A percentile compares a stretch with the other conserved stretches of the same genome.
These are phyloP conservation scores for Fusarium mexicanum DNA, from an alignment of 2,329 filamentous ascomycete species.

Conservation along the genomic window DNA sequence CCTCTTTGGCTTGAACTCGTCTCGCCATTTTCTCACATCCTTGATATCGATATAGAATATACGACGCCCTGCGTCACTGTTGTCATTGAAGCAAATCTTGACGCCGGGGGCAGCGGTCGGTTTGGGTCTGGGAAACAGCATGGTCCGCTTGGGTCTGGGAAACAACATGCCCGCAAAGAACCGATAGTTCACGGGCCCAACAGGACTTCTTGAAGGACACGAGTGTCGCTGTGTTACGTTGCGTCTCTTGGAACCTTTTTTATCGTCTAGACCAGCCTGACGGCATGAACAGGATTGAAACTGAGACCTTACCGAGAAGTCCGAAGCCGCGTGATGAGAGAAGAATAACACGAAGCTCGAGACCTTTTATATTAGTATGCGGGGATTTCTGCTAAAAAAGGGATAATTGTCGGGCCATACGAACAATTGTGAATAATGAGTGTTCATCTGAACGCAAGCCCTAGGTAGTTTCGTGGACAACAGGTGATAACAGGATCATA, in stretches of 20 bases:
- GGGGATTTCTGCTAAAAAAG: not conserved
- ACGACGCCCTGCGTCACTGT: not conserved
- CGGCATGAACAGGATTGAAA: not conserved
- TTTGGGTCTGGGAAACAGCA: not conserved
- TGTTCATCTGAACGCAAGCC: not conserved
- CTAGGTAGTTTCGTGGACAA: not conserved
- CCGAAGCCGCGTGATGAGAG: not conserved
- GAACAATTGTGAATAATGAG: not conserved
- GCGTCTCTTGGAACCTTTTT: not conserved
- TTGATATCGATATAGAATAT: constrained; percentile 12
- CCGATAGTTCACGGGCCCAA: too few relatives aligned
- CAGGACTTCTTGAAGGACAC: not conserved
- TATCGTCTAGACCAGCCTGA: not conserved
- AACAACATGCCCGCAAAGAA: not conserved
- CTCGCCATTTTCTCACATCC: constrained; percentile 12
- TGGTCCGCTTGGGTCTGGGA: not conserved
- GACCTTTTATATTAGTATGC: not conserved
- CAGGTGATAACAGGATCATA: not conserved
- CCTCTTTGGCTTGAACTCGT: not conserved
- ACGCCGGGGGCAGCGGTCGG: not conserved
- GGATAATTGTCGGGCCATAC: not conserved
- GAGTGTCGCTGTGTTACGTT: not conserved
- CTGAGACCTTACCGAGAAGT: not conserved
- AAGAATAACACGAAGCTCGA: not conserved
- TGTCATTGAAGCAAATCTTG: constrained; percentile 3